Base-by-base conservation (phyloP, 331 rosid genomes). In the Quercus tomentella region DNA sequence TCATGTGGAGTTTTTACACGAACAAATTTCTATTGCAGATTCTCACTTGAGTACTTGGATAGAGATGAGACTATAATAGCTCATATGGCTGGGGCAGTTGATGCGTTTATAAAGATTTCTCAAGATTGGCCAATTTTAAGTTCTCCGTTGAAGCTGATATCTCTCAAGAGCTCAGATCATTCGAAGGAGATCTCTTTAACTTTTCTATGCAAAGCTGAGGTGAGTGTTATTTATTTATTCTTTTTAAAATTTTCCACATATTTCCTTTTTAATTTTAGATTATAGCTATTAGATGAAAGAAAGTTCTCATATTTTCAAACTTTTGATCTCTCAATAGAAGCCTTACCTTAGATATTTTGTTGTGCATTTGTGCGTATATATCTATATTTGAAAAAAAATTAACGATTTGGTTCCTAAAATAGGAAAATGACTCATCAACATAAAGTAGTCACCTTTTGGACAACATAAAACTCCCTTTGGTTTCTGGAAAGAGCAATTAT, bases 121-220 rank as follows among this genome's bases (percentile, higher is more conserved):
- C 87, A 89, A 72, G 89, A 87, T 82, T 91, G 97, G 98, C 98
- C 97, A 49, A 11, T 87, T 31, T 70, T 81, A 57, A 85, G 82
- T 67, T 89, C 92, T 85, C 97, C 94, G 23, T 74, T 91, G 88
- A 88, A 83, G 80, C 91, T 91, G 72, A 81, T 82, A 56, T 85
- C 88, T 75, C 87, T 92, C 56, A 88, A 85, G 86, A 84, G 82
- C 82, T 90, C 93, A 17, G 87, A 89, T 77, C 82, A 77, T 63
- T 73, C 75, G 76, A 86, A 86, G 79, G 91, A 83, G 73, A 41
- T 80, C 81, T 87, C 95, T 57, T 76, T 80, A 79, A 82, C 75
- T 85, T 85, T 86, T 73, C 85, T 88, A 55, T 84, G 87, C 85
- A 85, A 84, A 76, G 90, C 89, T 78, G 86, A 90, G 97, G 96